These are phyloP conservation scores for Myriosclerotinia duriaeana DNA, from an alignment of 2,329 filamentous ascomycete genomes.

Conservation along the genomic window DNA sequence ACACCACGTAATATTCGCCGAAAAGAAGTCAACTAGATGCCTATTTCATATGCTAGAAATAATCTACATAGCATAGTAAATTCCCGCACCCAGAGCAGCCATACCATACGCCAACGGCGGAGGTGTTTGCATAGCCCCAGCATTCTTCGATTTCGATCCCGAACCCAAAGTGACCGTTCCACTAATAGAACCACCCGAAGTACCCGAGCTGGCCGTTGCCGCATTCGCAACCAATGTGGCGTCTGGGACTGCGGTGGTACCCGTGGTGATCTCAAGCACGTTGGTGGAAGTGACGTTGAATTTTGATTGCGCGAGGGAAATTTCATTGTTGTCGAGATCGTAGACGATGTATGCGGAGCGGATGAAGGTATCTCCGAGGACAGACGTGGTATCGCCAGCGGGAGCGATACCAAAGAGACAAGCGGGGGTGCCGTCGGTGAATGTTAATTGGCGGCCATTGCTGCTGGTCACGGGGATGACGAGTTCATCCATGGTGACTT, in stretches of 20 bases:
- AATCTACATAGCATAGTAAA: slow-evolving; percentile 31
- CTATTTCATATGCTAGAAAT: slow-evolving; percentile 14
- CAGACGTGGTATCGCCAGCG: slow-evolving; percentile 53
- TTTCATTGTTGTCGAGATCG: slow-evolving; percentile 69
- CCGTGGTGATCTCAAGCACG: slow-evolving; percentile 56
- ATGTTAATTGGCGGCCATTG: slow-evolving; percentile 50
- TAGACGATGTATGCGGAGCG: slow-evolving; percentile 75
- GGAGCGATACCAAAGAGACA: slow-evolving; percentile 69
- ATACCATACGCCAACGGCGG: slow-evolving; percentile 30
- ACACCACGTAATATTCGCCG: not conserved
- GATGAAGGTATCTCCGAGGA: slow-evolving; percentile 74
- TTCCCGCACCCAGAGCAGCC: slow-evolving; percentile 32
- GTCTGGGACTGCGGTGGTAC: slow-evolving; percentile 52
- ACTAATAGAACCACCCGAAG: slow-evolving; percentile 22
- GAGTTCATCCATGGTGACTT: slow-evolving; percentile 58
- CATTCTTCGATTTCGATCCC: slow-evolving; percentile 27
- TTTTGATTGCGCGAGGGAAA: slow-evolving; percentile 67
- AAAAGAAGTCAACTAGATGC: not conserved
- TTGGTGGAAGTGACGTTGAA: slow-evolving; percentile 55
- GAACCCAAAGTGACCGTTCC: slow-evolving; percentile 27
- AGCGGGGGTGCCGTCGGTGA: slow-evolving; percentile 53
- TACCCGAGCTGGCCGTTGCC: slow-evolving; percentile 47
- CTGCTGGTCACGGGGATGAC: slow-evolving; percentile 52
- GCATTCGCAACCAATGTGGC: slow-evolving; percentile 52
- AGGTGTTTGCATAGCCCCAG: slow-evolving; percentile 24